phyloP scores from a whole-genome alignment of 306 rosid species.

The Vachellia collinsii region DNA sequence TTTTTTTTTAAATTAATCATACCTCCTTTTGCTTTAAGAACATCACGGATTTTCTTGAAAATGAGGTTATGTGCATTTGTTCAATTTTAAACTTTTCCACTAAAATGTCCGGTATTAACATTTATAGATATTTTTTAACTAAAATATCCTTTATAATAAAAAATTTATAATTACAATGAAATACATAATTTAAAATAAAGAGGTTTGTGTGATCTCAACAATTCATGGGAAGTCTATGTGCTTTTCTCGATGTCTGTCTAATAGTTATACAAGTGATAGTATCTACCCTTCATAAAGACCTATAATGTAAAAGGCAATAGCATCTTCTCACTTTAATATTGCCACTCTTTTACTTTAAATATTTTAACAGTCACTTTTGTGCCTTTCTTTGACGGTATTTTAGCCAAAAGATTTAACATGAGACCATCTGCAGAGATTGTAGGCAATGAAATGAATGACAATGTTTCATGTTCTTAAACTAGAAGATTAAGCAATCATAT shows the following conservation, averaged over 20 bases:
- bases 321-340: background rate
- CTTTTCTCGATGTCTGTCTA: background rate
- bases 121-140: too few species aligned
- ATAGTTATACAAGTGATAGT: background rate
- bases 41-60: background rate
- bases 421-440: background rate
- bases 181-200: too few species aligned
- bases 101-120: background rate
- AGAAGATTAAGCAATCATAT: slow-evolving; percentile 10
- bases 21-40: background rate
- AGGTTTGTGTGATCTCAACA: too few species aligned
- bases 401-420: background rate
- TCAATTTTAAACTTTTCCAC: background rate
- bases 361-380: background rate
- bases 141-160: too few species aligned
- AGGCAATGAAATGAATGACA: background rate
- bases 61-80: background rate
- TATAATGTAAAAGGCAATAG: background rate
- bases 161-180: too few species aligned
- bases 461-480: slow-evolving; percentile 1
- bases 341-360: background rate
- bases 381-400: slow-evolving; percentile 15
- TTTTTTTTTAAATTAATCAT: background rate
- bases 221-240: too few species aligned
- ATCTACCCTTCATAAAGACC: background rate